Evolutionary conservation across 2,329 filamentous ascomycete genomes (phyloP), one percentile per base, ranked within the genome.

Genomic region (Fusarium sp.): DNA sequence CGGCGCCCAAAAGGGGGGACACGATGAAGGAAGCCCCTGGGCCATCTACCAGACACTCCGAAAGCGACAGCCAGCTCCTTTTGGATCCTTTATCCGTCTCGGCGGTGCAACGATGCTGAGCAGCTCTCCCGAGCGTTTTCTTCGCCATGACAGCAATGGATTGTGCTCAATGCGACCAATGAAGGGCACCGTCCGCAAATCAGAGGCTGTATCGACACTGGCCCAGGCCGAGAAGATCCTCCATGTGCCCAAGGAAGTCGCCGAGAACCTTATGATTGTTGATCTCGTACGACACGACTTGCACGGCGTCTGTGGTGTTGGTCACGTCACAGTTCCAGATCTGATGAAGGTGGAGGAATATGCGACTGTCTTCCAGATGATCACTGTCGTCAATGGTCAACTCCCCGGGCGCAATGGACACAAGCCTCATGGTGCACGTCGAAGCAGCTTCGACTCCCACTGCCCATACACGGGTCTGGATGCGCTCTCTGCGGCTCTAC

Each of bases 241-340:
- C 12, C 86, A 89, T 54, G 85, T 91, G 0, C 89, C 91, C 22
- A 98, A 98, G 75, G 95, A 98, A 75, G 88, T 91, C 69, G 94
- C 94, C 0, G 94, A 98, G 79, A 98, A 98, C 72, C 84, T 98
- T 24, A 98, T 98, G 95, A 97, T 98, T 70, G 93, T 97, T 3
- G 94, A 98, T 75, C 82, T 98, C 1, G 95, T 97, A n/a, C 86
- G 94, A 0, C 94, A 98, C 72, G 94, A 98, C 75, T 81, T 98
- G 11, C 91, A 96, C 75, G 87, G 89, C n/a, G 88, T 96, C 8
- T 92, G 90, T 59, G 91, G 91, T 6, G 84, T 90, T 1, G 88
- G 88, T 0, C 85, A 85, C 56, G 92, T 97, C 1, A 75, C 79
- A 6, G 92, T 97, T 2, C 86, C 88, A 12, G 89, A 92, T 52